phyloP scores from a whole-genome alignment of 768 basidiomycete genomes.

The Pleurotus eryngii region DNA sequence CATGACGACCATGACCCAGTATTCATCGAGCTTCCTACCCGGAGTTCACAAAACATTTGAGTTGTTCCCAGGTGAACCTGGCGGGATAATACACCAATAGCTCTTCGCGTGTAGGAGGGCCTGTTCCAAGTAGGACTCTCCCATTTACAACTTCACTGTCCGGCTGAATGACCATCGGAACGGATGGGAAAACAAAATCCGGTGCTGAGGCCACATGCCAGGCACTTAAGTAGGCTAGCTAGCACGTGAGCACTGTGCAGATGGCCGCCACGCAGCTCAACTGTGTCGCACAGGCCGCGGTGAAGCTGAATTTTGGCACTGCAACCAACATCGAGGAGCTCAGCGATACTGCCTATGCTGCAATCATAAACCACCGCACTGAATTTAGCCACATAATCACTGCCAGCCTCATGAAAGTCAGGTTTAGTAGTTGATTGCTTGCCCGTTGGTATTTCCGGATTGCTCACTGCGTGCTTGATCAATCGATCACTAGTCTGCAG shows the following conservation, averaged over 20 bases:
- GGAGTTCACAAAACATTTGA: constrained; percentile 76
- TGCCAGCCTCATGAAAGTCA: constrained; percentile 48
- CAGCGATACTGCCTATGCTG: constrained; percentile 37
- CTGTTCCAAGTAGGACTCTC: constrained; percentile 42
- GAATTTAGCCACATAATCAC: constrained; percentile 47
- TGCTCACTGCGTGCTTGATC: no score
- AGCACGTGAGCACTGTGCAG: no score
- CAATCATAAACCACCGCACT: constrained; percentile 31
- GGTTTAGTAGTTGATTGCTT: no score
- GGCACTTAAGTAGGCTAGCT: no score
- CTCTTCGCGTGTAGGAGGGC: constrained; percentile 68
- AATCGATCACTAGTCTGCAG: no score
- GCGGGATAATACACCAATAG: constrained; percentile 66
- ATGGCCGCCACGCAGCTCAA: constrained; percentile 17
- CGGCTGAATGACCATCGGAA: no score
- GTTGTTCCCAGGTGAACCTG: constrained; percentile 71
- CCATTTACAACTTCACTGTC: no score
- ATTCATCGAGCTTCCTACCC: constrained; percentile 46
- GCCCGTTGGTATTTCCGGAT: no score
- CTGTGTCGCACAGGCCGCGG: constrained; percentile 31
- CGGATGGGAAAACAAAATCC: no score
- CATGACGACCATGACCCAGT: background rate
- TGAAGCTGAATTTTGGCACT: constrained; percentile 47
- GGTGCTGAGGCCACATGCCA: no score
- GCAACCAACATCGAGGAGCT: constrained; percentile 43